These are phyloP conservation scores for Aspergillus sp. DNA, from an alignment of 2,329 filamentous ascomycete genomes.

Conservation along the genomic window DNA sequence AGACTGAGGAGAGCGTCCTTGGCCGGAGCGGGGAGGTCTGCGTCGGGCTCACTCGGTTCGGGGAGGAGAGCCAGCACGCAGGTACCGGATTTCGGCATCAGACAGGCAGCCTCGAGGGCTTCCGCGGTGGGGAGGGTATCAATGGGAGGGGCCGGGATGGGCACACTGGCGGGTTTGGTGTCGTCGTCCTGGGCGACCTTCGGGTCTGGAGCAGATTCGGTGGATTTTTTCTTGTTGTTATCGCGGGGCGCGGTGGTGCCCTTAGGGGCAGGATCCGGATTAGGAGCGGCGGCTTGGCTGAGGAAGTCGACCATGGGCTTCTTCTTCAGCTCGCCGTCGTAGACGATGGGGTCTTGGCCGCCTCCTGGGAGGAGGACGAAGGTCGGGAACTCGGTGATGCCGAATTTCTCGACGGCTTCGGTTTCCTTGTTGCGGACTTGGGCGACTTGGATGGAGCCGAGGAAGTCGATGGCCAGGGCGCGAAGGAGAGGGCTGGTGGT, in stretches of 20 bases:
- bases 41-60: slow-evolving; percentile 51
- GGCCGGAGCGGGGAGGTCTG: slow-evolving; percentile 45
- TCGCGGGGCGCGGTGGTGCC: slow-evolving; percentile 41
- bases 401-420: slow-evolving; percentile 70
- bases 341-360: slow-evolving; percentile 67
- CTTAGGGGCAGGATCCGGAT: slow-evolving; percentile 68
- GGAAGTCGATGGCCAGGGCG: slow-evolving; percentile 86
- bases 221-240: slow-evolving; percentile 51
- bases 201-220: slow-evolving; percentile 55
- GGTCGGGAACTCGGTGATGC: slow-evolving; percentile 74
- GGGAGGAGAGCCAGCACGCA: slow-evolving; percentile 79
- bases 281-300: slow-evolving; percentile 74
- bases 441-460: slow-evolving; percentile 74
- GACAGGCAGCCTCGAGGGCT: slow-evolving; percentile 69
- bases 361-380: slow-evolving; percentile 76
- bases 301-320: slow-evolving; percentile 79
- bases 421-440: slow-evolving; percentile 83
- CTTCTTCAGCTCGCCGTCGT: slow-evolving; percentile 84
- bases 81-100: slow-evolving; percentile 73
- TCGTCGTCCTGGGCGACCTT: slow-evolving; percentile 44
- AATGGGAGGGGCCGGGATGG: slow-evolving; percentile 63
- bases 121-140: slow-evolving; percentile 63
- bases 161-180: slow-evolving; percentile 49
- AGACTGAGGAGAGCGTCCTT: slow-evolving; percentile 64
- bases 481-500: slow-evolving; percentile 80